These are phyloP conservation scores for Hippophae rhamnoides DNA, from an alignment of 306 rosid species.

Conservation along the genomic window DNA sequence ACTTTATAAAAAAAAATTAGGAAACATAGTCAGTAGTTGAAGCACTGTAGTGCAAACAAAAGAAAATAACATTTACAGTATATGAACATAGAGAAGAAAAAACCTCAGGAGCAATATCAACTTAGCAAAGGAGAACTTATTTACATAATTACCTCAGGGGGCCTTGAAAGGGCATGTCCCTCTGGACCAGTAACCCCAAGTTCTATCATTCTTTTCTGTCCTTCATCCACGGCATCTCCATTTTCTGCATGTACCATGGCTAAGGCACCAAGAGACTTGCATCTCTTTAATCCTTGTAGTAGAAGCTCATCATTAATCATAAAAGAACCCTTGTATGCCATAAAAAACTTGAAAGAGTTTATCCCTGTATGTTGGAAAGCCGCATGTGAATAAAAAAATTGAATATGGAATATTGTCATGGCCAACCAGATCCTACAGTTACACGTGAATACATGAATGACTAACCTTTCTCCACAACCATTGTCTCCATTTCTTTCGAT, in stretches of 20 bases:
- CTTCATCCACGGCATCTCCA: constrained; percentile 86
- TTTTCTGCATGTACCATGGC: constrained; percentile 99
- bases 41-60: background rate
- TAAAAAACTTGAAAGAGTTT: constrained; percentile 90
- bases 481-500: constrained; percentile 74
- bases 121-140: constrained; percentile 1
- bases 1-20: background rate
- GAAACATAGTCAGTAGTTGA: background rate
- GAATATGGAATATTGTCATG: background rate
- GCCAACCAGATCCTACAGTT: constrained; percentile 6
- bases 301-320: constrained; percentile 85
- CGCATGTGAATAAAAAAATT: background rate
- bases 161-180: constrained; percentile 94
- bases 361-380: constrained; percentile 44
- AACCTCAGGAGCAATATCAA: background rate
- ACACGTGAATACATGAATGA: constrained; percentile 10
- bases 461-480: constrained; percentile 84
- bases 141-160: constrained; percentile 51
- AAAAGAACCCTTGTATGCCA: constrained; percentile 83
- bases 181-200: constrained; percentile 95
- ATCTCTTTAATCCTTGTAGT: constrained; percentile 68
- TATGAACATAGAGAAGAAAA: background rate
- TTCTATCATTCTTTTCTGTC: constrained; percentile 82
- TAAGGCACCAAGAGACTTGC: constrained; percentile 94
- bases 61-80: background rate